Evolutionary conservation across 768 basidiomycete genomes (phyloP), one percentile per base, ranked within the genome.

Genomic region (Pleurotus djamor): DNA sequence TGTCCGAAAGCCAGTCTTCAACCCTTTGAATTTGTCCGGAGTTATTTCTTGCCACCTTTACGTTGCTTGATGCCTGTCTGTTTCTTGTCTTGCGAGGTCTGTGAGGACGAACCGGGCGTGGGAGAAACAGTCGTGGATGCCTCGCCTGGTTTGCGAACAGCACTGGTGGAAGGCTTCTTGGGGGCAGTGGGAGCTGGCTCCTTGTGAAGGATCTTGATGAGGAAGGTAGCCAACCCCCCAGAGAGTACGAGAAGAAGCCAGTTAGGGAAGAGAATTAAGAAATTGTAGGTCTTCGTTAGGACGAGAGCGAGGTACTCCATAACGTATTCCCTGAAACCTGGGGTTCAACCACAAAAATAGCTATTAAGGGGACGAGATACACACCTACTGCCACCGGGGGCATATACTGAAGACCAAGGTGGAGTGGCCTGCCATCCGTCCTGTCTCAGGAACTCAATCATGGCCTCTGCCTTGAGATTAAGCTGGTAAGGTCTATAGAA

Each of bases 311-410:
- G 66, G 66, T 80, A 81, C 60, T 87, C 82, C 74, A 92, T 72
- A 32, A 91, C 64, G 68, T 75, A 86, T 76, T 92, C 92, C 58
- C 91, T 93, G 62, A 14, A 52, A 37, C 17, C 1, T 52, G 58
- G 52, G 47, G 36, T 45, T 14, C 55, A 59, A 44, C 37, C 43
- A 16, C 36, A 45, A 49, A 28, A 14, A 51, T 28, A 37, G 5
- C 2, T 17, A 32, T 36, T 16, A 48, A 14, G 32, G 12, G 45
- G 32, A 14, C 21, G 21, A 57, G 17, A 13, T 13, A 59, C 67
- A 33, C 67, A 91, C 93, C 86, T 80, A 58, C 79, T 78, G 43
- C 94, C 93, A 41, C 92, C 92, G 6, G 94, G 94, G 7, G 84
- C 83, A 64, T 83, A 96, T 36, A 75, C 66, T 9, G 85, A 77